These are phyloP conservation scores for Rugonectria rugulosa DNA, from an alignment of 2,329 filamentous ascomycete species.

Conservation along the genomic window DNA sequence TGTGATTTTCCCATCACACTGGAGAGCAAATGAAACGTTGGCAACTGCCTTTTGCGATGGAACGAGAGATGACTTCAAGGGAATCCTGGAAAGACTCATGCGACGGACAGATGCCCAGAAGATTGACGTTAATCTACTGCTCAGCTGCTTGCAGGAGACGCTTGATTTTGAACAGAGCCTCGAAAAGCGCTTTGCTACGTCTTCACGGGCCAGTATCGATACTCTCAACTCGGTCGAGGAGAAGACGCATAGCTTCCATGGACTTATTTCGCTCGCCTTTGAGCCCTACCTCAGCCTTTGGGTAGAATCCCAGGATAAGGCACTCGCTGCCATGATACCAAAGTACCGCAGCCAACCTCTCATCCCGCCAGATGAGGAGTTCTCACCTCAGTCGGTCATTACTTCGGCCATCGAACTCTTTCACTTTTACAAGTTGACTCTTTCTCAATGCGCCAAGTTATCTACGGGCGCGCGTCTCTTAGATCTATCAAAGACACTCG, in stretches of 20 bases:
- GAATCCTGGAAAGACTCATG: conserved; percentile 88
- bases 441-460: conserved; percentile 95
- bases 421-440: conserved; percentile 91
- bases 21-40: conserved; percentile 89
- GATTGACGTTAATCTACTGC: conserved; percentile 86
- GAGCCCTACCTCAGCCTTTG: conserved; percentile 96
- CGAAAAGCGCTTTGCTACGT: conserved; percentile 80
- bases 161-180: conserved; percentile 95
- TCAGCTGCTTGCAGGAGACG: conserved; percentile 92
- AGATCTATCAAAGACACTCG: conserved; percentile 84
- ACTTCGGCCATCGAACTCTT: conserved; percentile 95
- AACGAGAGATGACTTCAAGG: conserved; percentile 93
- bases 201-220: conserved; percentile 83
- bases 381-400: conserved; percentile 88
- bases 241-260: conserved; percentile 79
- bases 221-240: conserved; percentile 84
- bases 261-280: conserved; percentile 94
- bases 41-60: conserved; percentile 95
- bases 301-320: conserved; percentile 95
- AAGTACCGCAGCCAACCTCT: conserved; percentile 86
- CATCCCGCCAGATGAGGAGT: conserved; percentile 86
- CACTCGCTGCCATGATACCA: conserved; percentile 83
- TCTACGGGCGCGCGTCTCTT: conserved; percentile 88
- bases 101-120: conserved; percentile 78
- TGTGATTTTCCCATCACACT: conserved; percentile 83